Evolutionary conservation across 768 basidiomycete genomes (phyloP).

Genomic region (Pleurotus eryngii): DNA sequence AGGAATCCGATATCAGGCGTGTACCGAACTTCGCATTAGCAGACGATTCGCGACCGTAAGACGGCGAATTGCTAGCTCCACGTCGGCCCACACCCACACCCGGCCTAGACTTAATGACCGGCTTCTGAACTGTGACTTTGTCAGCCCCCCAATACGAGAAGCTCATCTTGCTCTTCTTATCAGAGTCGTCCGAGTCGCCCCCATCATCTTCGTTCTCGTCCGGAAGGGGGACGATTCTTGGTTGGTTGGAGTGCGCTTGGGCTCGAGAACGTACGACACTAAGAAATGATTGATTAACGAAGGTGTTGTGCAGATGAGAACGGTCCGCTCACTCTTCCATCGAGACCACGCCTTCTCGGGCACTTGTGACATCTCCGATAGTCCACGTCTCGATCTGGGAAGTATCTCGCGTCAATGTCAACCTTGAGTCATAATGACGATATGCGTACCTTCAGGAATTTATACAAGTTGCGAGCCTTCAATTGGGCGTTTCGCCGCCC

Average conservation of each 20-base stretch:
- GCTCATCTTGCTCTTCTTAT: constrained; percentile 90
- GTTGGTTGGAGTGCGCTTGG: constrained; percentile 54
- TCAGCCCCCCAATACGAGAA: constrained; percentile 94
- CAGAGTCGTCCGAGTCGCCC: constrained; percentile 77
- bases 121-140: constrained; percentile 84
- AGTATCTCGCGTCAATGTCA: background rate
- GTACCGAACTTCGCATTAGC: constrained; percentile 93
- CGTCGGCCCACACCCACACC: constrained; percentile 37
- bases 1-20: constrained; percentile 67
- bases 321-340: constrained; percentile 79
- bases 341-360: constrained; percentile 74
- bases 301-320: background rate
- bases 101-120: constrained; percentile 47
- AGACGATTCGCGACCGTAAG: constrained; percentile 77
- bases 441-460: constrained; percentile 75
- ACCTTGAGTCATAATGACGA: constrained; percentile 3
- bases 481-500: constrained; percentile 73
- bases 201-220: constrained; percentile 60
- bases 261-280: constrained; percentile 73
- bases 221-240: constrained; percentile 66
- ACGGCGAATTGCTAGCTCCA: constrained; percentile 33
- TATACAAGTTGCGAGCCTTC: constrained; percentile 89
- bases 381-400: constrained; percentile 83
- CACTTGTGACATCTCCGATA: constrained; percentile 57
- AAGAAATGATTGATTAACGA: constrained; percentile 9